These are phyloP conservation scores for Salvia miltiorrhiza DNA, from an alignment of 257 asterid species.

Conservation along the genomic window DNA sequence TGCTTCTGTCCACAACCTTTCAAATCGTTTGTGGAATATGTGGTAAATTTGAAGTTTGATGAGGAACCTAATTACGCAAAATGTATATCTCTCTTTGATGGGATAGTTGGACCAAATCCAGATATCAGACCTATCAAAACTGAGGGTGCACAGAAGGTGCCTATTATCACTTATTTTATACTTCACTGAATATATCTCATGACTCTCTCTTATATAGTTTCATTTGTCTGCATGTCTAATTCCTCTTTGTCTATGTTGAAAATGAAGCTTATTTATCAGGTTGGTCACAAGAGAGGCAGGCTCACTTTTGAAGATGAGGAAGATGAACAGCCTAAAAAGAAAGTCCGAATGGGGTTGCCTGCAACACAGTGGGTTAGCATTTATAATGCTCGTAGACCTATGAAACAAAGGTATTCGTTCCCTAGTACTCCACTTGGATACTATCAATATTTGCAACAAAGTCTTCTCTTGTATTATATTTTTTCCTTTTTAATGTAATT, in stretches of 20 bases:
- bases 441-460: neutral
- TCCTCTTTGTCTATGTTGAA: conserved; percentile 1
- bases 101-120: conserved; percentile 72
- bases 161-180: conserved; percentile 4
- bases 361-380: conserved; percentile 85
- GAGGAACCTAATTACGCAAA: conserved; percentile 84
- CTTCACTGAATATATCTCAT: neutral
- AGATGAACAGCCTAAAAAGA: conserved; percentile 82
- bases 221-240: conserved; percentile 25
- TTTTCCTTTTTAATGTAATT: neutral
- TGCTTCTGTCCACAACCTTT: conserved; percentile 72
- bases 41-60: conserved; percentile 75
- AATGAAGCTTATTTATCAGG: conserved; percentile 58
- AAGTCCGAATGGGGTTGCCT: conserved; percentile 70
- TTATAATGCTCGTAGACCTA: conserved; percentile 78
- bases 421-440: conserved; percentile 1
- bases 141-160: conserved; percentile 88
- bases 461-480: neutral
- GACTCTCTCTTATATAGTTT: neutral
- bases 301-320: conserved; percentile 57
- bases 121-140: conserved; percentile 75
- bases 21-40: conserved; percentile 56
- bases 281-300: conserved; percentile 84
- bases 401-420: conserved; percentile 70
- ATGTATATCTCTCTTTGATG: conserved; percentile 71